phyloP scores from a whole-genome alignment of 164 flowering plant genomes.

The Amborella trichopoda region DNA sequence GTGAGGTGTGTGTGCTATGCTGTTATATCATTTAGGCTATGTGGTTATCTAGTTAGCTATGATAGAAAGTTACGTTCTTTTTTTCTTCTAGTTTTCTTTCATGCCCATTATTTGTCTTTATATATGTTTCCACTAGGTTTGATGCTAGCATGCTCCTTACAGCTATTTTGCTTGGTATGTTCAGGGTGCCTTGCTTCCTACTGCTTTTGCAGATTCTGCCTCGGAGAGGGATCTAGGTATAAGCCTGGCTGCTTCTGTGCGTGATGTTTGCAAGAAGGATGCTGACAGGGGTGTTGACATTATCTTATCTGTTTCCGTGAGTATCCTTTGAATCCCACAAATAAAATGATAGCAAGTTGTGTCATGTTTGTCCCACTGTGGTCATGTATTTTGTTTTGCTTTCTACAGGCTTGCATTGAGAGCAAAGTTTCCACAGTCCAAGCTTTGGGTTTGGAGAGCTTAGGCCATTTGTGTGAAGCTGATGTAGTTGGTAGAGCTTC shows the following conservation, averaged over 20 bases:
- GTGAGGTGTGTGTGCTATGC: too few species aligned
- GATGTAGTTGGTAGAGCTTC: conserved; percentile 72
- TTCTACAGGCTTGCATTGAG: conserved; percentile 78
- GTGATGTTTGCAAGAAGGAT: conserved; percentile 75
- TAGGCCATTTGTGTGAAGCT: conserved; percentile 93
- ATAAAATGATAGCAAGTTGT: not conserved
- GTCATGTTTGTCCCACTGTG: not conserved
- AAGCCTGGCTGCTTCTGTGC: conserved; percentile 78
- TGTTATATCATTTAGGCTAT: too few species aligned
- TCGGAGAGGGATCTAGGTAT: conserved; percentile 38
- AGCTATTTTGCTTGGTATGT: too few species aligned
- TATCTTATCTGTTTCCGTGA: conserved; percentile 85
- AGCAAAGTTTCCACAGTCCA: conserved; percentile 41
- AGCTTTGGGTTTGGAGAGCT: conserved; percentile 83
- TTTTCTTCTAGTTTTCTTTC: not conserved
- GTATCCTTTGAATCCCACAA: conserved; percentile 4
- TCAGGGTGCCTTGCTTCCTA: conserved; percentile 59
- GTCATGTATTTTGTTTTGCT: conserved; percentile 1
- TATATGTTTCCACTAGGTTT: too few species aligned
- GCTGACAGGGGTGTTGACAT: conserved; percentile 98
- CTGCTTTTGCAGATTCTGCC: conserved; percentile 29
- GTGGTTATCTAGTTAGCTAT: too few species aligned
- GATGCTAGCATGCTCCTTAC: too few species aligned
- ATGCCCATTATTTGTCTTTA: too few species aligned
- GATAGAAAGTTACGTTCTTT: not conserved